Percentiles rank a stretch among this genome's conserved stretches.
phyloP scores from a whole-genome alignment of 176 grass and related monocot species.

The Raddia guianensis region DNA sequence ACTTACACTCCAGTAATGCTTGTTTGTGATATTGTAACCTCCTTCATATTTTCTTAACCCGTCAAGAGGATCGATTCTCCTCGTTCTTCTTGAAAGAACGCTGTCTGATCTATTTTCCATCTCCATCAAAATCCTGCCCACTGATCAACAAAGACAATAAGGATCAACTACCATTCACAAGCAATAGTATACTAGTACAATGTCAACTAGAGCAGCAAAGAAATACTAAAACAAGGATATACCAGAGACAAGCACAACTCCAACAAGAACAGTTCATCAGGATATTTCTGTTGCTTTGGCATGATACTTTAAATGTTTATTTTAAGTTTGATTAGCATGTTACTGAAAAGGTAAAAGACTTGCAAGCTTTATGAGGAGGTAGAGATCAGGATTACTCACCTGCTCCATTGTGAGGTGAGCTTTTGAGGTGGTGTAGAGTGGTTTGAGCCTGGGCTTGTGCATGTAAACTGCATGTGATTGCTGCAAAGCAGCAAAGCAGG shows the following conservation, averaged over 20 bases:
- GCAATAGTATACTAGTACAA: conserved; percentile 8
- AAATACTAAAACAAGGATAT: conserved; percentile 18
- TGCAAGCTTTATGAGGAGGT: neutral
- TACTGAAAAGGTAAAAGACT: conserved; percentile 8
- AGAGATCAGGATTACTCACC: conserved; percentile 53
- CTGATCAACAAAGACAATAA: conserved; percentile 34
- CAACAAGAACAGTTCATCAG: conserved; percentile 19
- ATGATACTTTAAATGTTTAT: neutral
- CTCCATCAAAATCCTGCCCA: conserved; percentile 40
- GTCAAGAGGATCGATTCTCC: conserved; percentile 73
- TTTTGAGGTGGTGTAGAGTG: conserved; percentile 16
- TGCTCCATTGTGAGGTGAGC: conserved; percentile 37
- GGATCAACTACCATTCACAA: conserved; percentile 21
- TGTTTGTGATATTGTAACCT: conserved; percentile 90
- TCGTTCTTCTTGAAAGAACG: conserved; percentile 50
- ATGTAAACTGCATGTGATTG: conserved; percentile 47
- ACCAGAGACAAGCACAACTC: conserved; percentile 11
- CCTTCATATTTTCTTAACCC: conserved; percentile 70
- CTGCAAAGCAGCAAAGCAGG: conserved; percentile 59
- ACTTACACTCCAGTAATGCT: conserved; percentile 96
- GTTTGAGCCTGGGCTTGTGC: conserved; percentile 22
- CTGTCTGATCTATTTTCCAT: conserved; percentile 37
- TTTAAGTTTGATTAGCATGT: conserved; percentile 15
- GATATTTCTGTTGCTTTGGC: neutral
- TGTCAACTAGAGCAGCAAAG: conserved; percentile 24